phyloP scores from a whole-genome alignment of 2,329 filamentous ascomycete genomes.

The Cladosporium sp. region DNA sequence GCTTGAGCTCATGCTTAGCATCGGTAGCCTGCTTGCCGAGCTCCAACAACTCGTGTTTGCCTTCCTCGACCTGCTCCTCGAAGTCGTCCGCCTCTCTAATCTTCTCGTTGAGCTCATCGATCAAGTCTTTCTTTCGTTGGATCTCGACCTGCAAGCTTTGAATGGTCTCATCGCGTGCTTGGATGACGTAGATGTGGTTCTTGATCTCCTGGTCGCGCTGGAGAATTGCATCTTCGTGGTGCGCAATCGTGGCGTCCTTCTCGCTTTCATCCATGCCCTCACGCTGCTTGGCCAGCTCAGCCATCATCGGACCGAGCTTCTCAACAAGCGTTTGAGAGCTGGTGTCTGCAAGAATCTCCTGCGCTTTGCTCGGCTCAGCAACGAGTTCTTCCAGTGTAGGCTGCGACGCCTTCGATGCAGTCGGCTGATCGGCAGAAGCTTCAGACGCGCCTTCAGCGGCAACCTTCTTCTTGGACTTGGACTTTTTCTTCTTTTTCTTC shows the following conservation, averaged over 20 bases:
- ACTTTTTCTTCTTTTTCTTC: slow-evolving; percentile 79
- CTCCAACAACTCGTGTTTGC: slow-evolving; percentile 24
- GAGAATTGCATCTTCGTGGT: slow-evolving; percentile 15
- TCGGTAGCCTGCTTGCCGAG: slow-evolving; percentile 25
- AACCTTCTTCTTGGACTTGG: slow-evolving; percentile 72
- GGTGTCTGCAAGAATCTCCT: slow-evolving; percentile 15
- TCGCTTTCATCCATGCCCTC: slow-evolving; percentile 18
- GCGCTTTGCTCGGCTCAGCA: slow-evolving; percentile 17
- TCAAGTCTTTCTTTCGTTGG: slow-evolving; percentile 20
- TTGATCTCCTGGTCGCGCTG: slow-evolving; percentile 21
- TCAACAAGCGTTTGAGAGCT: not conserved
- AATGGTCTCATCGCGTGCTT: slow-evolving; percentile 68
- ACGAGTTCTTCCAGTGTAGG: slow-evolving; percentile 18
- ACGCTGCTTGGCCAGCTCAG: not conserved
- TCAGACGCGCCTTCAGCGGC: slow-evolving; percentile 36
- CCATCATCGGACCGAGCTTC: slow-evolving; percentile 1
- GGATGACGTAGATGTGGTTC: slow-evolving; percentile 26
- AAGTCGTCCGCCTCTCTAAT: slow-evolving; percentile 19
- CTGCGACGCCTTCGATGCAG: slow-evolving; percentile 27
- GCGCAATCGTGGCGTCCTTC: not conserved
- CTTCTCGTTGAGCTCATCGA: slow-evolving; percentile 20
- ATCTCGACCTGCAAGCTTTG: slow-evolving; percentile 54
- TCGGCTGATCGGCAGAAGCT: slow-evolving; percentile 15
- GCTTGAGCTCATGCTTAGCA: slow-evolving; percentile 29
- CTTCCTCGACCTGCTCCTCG: slow-evolving; percentile 22